phyloP scores from a whole-genome alignment of 371 early-diverging fungal genomes.

The Spraguea lophii region DNA sequence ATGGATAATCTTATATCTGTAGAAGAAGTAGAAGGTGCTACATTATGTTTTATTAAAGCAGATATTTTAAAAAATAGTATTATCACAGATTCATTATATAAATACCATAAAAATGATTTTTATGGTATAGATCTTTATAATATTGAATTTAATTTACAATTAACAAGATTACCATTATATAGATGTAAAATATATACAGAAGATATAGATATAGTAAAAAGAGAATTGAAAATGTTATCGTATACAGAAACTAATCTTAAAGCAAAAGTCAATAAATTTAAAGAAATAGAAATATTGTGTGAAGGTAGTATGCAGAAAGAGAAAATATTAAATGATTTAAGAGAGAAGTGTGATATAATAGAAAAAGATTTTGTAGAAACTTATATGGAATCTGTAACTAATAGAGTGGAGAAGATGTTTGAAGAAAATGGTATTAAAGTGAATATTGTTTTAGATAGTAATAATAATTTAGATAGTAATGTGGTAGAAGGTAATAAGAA shows the following conservation, averaged over 20 bases:
- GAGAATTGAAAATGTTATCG: constrained; percentile 14
- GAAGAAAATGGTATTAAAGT: neutral
- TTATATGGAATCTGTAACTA: constrained; percentile 20
- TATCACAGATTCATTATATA: neutral
- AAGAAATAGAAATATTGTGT: constrained; percentile 31
- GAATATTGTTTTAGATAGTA: neutral
- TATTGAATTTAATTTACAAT: neutral
- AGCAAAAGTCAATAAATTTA: constrained; percentile 30
- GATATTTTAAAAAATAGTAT: constrained; percentile 19
- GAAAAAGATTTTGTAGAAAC: constrained; percentile 1
- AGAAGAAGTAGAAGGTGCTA: constrained; percentile 5
- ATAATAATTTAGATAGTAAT: neutral
- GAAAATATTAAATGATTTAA: constrained; percentile 35
- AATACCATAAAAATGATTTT: neutral
- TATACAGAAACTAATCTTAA: constrained; percentile 33
- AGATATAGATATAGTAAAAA: constrained; percentile 14
- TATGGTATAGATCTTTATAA: neutral
- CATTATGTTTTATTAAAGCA: constrained; percentile 16
- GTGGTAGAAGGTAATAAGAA: no score
- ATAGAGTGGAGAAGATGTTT: neutral
- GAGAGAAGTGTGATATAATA: constrained; percentile 5
- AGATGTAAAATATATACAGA: constrained; percentile 10
- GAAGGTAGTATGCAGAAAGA: constrained; percentile 39
- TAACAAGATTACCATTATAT: constrained; percentile 16
- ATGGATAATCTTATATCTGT: constrained; percentile 12